Percentiles rank a stretch among this genome's conserved stretches.
phyloP scores from a whole-genome alignment of 2,329 filamentous ascomycete species.

The Arthroderma uncinatum region DNA sequence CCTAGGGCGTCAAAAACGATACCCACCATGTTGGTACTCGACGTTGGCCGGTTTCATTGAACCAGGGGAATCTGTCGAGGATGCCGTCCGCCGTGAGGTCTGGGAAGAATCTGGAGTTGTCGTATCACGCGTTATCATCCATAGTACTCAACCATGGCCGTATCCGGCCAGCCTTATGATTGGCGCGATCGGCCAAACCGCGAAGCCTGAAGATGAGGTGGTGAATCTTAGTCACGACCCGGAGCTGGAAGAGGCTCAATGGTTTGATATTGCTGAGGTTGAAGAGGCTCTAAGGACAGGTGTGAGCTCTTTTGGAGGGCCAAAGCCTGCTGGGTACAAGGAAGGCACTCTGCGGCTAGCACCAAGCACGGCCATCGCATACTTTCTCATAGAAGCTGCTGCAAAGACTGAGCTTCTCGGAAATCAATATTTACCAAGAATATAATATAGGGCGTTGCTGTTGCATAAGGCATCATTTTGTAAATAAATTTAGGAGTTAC shows the following conservation, averaged over 20 bases:
- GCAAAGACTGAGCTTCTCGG: constrained; percentile 57
- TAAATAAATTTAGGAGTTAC: background rate
- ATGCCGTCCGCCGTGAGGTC: constrained; percentile 70
- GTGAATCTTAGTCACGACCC: constrained; percentile 80
- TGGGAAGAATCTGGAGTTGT: constrained; percentile 75
- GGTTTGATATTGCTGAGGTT: constrained; percentile 76
- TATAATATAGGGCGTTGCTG: constrained; percentile 17
- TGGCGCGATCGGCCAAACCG: constrained; percentile 70
- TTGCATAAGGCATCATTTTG: background rate
- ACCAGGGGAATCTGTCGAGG: constrained; percentile 73
- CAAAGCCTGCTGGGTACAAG: constrained; percentile 55
- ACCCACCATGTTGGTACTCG: constrained; percentile 75
- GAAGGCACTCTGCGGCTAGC: constrained; percentile 71
- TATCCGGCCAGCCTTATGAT: constrained; percentile 81
- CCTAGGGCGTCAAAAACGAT: constrained; percentile 74
- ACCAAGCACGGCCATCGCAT: constrained; percentile 79
- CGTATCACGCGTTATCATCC: constrained; percentile 66
- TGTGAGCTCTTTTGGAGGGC: constrained; percentile 55
- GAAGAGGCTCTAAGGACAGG: constrained; percentile 59
- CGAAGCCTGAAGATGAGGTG: constrained; percentile 63
- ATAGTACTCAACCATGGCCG: constrained; percentile 79
- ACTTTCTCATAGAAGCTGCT: constrained; percentile 73
- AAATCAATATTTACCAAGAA: constrained; percentile 43
- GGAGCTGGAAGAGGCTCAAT: constrained; percentile 79
- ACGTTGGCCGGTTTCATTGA: constrained; percentile 82